These are phyloP conservation scores for Colletotrichum sp. DNA, from an alignment of 2,329 filamentous ascomycete species.

Conservation along the genomic window DNA sequence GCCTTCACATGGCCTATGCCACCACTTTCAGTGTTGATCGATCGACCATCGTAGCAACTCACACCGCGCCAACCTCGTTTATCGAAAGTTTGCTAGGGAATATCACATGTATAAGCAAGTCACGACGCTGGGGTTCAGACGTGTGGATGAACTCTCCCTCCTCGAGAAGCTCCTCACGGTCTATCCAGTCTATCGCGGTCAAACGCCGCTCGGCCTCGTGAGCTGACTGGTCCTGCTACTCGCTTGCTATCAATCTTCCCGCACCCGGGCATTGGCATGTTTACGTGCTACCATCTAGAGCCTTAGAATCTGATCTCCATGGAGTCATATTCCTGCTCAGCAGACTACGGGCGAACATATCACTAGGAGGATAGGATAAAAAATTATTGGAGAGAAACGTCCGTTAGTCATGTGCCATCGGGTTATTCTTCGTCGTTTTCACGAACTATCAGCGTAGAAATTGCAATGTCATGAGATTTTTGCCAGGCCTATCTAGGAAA, in stretches of 20 bases:
- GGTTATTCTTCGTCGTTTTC: too few species aligned
- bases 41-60: background rate
- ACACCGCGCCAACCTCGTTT: background rate
- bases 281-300: background rate
- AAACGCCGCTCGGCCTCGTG: background rate
- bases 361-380: background rate
- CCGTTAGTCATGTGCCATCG: background rate
- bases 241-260: background rate
- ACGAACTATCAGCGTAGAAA: too few species aligned
- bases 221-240: background rate
- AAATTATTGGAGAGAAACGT: background rate
- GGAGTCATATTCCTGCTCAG: background rate
- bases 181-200: background rate
- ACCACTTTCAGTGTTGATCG: background rate
- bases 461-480: background rate
- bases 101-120: background rate
- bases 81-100: background rate
- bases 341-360: background rate
- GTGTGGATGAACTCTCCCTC: background rate
- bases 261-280: background rate
- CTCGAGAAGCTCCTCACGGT: background rate
- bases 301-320: background rate
- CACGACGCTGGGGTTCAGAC: background rate
- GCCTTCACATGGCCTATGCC: background rate
- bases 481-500: background rate